Evolutionary conservation across 345 rosid species (phyloP).

Genomic region (Atalantia buxifolia): DNA sequence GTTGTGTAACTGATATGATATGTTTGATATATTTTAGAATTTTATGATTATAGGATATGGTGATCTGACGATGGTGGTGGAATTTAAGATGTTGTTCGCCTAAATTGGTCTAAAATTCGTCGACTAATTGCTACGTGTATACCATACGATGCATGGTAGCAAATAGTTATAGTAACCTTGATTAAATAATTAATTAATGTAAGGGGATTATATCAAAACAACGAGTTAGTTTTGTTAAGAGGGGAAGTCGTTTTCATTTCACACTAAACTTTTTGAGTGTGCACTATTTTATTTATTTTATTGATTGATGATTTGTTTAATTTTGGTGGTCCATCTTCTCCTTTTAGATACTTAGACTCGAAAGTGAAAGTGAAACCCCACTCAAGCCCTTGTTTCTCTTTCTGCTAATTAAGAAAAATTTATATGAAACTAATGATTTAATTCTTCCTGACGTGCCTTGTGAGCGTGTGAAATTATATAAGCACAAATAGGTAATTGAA

Average conservation of each 20-base stretch:
- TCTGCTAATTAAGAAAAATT: conserved; percentile 9
- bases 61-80: background rate
- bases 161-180: background rate
- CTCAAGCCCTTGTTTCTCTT: conserved; percentile 13
- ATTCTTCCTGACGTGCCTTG: background rate
- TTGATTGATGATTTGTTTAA: background rate
- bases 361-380: conserved; percentile 39
- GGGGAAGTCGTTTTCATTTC: conserved; percentile 27
- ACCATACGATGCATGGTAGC: conserved; percentile 10
- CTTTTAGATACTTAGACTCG: conserved; percentile 26
- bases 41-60: background rate
- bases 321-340: conserved; percentile 26
- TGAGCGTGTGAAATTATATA: background rate
- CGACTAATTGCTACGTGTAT: background rate
- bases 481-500: background rate
- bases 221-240: background rate
- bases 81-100: background rate
- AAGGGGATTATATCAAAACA: background rate
- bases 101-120: background rate
- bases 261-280: conserved; percentile 10
- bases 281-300: conserved; percentile 10
- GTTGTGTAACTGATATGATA: too few relatives aligned
- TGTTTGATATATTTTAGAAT: too few relatives aligned
- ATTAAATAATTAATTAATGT: background rate
- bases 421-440: background rate